A percentile compares a stretch with the other conserved stretches of the same genome.
Conservation (phyloP, 371 early-diverging fungal genomes). For the Mortierella sp. region DNA sequence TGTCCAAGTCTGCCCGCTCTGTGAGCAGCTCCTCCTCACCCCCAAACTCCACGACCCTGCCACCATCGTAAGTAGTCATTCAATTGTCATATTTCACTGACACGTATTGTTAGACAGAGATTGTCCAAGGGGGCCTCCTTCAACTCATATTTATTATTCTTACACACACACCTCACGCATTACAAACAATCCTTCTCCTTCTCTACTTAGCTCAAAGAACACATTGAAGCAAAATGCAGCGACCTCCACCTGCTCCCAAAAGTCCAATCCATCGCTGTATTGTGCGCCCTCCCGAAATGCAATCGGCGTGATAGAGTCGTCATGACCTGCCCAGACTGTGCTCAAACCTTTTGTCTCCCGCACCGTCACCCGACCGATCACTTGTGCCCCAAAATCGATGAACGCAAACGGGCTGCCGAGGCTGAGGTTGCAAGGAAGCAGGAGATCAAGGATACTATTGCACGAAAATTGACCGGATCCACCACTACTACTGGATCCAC, state of each 20-base stretch:
- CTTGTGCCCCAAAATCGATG: constrained; percentile 23
- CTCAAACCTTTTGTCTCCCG: constrained; percentile 35
- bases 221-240: constrained; percentile 30
- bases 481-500: not conserved
- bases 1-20: constrained; percentile 36
- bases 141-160: too few relatives aligned
- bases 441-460: constrained; percentile 16
- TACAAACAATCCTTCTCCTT: too few relatives aligned
- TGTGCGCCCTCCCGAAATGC: constrained; percentile 22
- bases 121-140: too few relatives aligned
- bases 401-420: constrained; percentile 19
- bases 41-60: constrained; percentile 26
- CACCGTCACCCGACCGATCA: constrained; percentile 45
- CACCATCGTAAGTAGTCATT: constrained; percentile 17
- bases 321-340: constrained; percentile 51
- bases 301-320: constrained; percentile 39
- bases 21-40: constrained; percentile 29
- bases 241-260: constrained; percentile 33
- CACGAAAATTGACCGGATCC: constrained; percentile 12
- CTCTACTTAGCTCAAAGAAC: constrained; percentile 39
- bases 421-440: constrained; percentile 6
- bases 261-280: constrained; percentile 35
- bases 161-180: too few relatives aligned
- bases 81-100: not conserved
- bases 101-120: too few relatives aligned